Evolutionary conservation across 139 green algal genomes (phyloP).

Genomic region (Coelastrella sp.): DNA sequence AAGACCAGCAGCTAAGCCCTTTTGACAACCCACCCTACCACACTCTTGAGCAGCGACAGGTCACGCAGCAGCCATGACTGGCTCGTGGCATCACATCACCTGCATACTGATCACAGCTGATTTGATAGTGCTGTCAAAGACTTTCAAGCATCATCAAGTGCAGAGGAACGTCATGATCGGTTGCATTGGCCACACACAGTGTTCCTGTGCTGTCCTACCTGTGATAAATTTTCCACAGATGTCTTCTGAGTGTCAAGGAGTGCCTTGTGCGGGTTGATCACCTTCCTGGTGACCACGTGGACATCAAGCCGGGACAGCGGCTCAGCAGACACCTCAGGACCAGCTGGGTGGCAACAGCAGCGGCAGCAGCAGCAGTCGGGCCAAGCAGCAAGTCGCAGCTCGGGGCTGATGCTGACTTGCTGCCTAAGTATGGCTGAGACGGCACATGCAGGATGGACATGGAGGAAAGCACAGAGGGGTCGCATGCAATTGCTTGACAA

Average conservation of each 20-base stretch:
- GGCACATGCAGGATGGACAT: no score
- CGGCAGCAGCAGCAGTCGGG: not conserved
- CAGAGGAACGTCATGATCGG: no score
- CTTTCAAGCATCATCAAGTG: no score
- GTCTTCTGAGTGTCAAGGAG: not conserved
- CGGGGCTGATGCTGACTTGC: not conserved
- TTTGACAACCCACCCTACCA: not conserved
- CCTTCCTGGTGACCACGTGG: not conserved
- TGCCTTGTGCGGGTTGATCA: slow-evolving; percentile 15
- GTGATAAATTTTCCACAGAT: slow-evolving; percentile 49
- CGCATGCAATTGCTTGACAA: no score
- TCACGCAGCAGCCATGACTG: no score
- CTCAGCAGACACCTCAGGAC: slow-evolving; percentile 20
- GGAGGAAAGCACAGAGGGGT: no score
- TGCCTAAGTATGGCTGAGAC: not conserved
- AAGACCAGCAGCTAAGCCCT: not conserved
- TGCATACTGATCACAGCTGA: no score
- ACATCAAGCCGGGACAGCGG: slow-evolving; percentile 3
- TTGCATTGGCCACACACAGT: not conserved
- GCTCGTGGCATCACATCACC: no score
- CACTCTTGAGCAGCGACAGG: no score
- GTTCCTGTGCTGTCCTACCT: slow-evolving; percentile 14
- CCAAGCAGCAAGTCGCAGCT: not conserved
- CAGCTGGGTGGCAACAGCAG: not conserved
- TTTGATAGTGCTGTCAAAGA: no score